phyloP scores from a whole-genome alignment of 148 eudicot genomes.

The Amaranthus cruentus region DNA sequence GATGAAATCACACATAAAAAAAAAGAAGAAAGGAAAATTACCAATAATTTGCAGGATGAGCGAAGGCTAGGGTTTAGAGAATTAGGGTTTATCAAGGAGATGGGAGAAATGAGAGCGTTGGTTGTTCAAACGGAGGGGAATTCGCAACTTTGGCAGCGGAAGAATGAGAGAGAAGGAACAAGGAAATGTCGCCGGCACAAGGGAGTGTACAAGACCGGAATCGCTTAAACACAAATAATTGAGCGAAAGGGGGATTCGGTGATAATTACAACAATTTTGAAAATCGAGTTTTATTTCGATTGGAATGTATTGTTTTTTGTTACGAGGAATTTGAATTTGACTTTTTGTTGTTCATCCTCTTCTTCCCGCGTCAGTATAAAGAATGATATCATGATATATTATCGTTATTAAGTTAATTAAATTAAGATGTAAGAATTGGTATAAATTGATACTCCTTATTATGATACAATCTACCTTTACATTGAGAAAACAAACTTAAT shows the following conservation, averaged over 20 bases:
- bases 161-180: neutral
- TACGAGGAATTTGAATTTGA: too few species aligned
- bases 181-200: neutral
- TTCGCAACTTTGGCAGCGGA: neutral
- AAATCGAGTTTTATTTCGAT: too few species aligned
- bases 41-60: neutral
- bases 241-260: neutral
- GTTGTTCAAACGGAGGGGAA: neutral
- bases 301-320: too few species aligned
- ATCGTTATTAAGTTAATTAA: too few species aligned
- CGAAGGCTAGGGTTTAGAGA: neutral
- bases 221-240: neutral
- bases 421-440: too few species aligned
- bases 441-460: too few species aligned
- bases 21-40: neutral
- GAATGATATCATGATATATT: too few species aligned
- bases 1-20: neutral
- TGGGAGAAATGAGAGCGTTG: neutral
- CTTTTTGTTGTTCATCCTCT: too few species aligned
- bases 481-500: too few species aligned
- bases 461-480: too few species aligned
- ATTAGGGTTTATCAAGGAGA: constrained; percentile 7
- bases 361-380: too few species aligned
- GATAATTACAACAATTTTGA: too few species aligned
- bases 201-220: neutral